Evolutionary conservation across 225 moss, liverwort and hornwort genomes (phyloP).

Genomic region (Antitrichia curtipendula): DNA sequence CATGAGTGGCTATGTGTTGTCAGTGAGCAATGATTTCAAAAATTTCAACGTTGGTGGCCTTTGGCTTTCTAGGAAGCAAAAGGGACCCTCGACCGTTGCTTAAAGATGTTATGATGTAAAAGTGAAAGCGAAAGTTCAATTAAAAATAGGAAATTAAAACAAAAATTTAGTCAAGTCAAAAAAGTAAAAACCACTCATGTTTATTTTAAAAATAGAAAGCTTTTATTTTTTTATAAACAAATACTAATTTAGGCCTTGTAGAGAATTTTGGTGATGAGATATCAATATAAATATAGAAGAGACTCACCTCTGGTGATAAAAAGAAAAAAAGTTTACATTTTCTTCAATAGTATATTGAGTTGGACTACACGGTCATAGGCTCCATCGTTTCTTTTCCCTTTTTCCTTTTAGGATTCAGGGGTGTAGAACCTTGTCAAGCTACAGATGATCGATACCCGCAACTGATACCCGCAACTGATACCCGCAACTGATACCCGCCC

Average conservation of each 20-base stretch:
- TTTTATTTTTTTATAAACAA: neutral
- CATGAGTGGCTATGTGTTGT: too few relatives aligned
- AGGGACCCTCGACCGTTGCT: too few relatives aligned
- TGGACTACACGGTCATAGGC: too few relatives aligned
- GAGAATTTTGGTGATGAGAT: neutral
- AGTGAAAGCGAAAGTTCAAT: neutral
- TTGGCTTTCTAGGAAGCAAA: too few relatives aligned
- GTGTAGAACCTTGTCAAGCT: neutral
- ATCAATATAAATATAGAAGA: neutral
- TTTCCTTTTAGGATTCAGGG: too few relatives aligned
- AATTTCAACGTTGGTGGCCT: too few relatives aligned
- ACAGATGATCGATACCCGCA: neutral
- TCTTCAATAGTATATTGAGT: neutral
- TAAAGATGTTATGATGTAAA: too few relatives aligned
- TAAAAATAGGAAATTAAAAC: neutral
- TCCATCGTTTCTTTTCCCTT: neutral
- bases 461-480: neutral
- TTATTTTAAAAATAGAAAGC: neutral
- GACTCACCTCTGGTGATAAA: fast-evolving
- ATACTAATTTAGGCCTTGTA: too few relatives aligned
- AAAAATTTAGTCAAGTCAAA: neutral
- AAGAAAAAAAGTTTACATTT: too few relatives aligned
- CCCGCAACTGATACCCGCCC: neutral
- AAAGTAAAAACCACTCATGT: neutral
- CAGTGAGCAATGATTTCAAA: too few relatives aligned